These are phyloP conservation scores for Neopestalotiopsis sp. DNA, from an alignment of 2,329 filamentous ascomycete species.

Conservation along the genomic window DNA sequence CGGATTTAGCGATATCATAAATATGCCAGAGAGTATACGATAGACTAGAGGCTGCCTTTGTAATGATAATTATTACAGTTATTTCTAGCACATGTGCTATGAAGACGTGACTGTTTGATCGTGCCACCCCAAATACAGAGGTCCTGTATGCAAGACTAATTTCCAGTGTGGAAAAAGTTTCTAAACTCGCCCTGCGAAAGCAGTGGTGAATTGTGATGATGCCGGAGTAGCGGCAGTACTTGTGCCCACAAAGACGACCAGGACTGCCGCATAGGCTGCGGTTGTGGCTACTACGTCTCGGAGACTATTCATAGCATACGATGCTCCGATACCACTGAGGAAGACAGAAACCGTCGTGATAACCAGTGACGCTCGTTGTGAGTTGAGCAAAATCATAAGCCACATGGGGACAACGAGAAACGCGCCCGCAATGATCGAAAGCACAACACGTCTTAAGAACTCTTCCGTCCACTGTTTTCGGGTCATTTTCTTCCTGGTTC, in stretches of 20 bases:
- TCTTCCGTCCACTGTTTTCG: not conserved
- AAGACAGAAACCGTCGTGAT: not conserved
- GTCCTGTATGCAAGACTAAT: too few relatives aligned
- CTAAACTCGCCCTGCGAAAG: too few relatives aligned
- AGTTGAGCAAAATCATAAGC: not conserved
- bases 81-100: not conserved
- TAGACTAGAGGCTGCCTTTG: conserved; percentile 1
- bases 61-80: not conserved
- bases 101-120: too few relatives aligned
- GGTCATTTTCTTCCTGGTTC: too few relatives aligned
- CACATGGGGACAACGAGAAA: not conserved
- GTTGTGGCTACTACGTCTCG: not conserved
- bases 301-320: not conserved
- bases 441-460: not conserved
- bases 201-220: too few relatives aligned
- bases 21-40: not conserved
- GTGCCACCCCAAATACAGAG: too few relatives aligned
- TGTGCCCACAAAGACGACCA: not conserved
- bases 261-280: not conserved
- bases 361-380: not conserved
- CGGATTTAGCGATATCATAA: conserved; percentile 10
- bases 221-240: too few relatives aligned
- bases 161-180: too few relatives aligned
- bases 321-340: not conserved
- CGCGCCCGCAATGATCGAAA: not conserved